Percentiles rank a stretch among this genome's conserved stretches.
These are phyloP conservation scores for Phoma sp. DNA, from an alignment of 2,329 filamentous ascomycete genomes.

Conservation along the genomic window DNA sequence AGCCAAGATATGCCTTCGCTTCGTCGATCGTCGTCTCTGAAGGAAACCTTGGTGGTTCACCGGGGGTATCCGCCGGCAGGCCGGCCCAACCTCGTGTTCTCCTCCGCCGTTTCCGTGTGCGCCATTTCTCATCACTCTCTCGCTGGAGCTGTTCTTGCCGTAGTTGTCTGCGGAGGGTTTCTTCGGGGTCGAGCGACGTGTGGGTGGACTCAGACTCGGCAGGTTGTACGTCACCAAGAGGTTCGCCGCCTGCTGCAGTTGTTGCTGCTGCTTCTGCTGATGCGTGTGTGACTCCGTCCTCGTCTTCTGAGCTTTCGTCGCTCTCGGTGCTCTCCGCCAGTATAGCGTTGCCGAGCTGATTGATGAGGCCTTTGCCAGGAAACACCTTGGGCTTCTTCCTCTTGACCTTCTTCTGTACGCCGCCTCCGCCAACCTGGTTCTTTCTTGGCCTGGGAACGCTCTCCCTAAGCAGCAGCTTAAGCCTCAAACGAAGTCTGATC, in stretches of 20 bases:
- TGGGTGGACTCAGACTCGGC: constrained; percentile 12
- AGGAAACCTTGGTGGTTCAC: constrained; percentile 74
- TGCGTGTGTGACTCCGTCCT: background rate
- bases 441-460: constrained; percentile 60
- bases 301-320: constrained; percentile 21
- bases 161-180: constrained; percentile 34
- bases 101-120: constrained; percentile 69
- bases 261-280: too few species aligned
- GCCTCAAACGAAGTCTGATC: constrained; percentile 70
- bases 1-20: constrained; percentile 70
- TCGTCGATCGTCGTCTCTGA: constrained; percentile 84
- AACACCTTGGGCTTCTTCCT: constrained; percentile 21
- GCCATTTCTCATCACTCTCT: constrained; percentile 68
- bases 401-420: constrained; percentile 18
- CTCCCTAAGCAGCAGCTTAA: constrained; percentile 69
- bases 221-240: constrained; percentile 11
- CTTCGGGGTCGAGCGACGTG: constrained; percentile 28
- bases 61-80: constrained; percentile 69
- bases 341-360: constrained; percentile 38
- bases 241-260: constrained; percentile 1
- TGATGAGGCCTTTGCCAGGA: constrained; percentile 28
- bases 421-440: constrained; percentile 33
- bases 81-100: constrained; percentile 72
- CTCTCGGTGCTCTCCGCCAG: constrained; percentile 29
- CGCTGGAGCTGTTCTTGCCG: constrained; percentile 54